Evolutionary conservation across 179 eudicot species (phyloP).

Genomic region (Drosera spatulata): DNA sequence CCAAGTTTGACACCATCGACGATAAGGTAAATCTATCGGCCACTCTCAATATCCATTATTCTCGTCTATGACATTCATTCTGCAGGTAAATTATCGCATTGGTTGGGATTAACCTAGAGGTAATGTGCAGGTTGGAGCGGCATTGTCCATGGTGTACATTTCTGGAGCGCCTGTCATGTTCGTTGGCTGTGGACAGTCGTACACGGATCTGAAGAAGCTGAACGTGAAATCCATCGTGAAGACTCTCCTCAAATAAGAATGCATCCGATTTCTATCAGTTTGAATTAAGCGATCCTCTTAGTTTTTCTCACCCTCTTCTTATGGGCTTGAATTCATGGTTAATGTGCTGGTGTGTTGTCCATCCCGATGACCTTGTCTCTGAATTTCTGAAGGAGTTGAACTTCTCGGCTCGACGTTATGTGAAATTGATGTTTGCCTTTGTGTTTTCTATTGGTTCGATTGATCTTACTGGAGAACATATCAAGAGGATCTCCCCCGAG

Average conservation of each 20-base stretch:
- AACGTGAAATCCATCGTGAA: constrained; percentile 85
- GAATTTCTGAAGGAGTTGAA: too few relatives aligned
- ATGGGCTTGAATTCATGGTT: too few relatives aligned
- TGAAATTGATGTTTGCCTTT: too few relatives aligned
- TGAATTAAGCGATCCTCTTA: too few relatives aligned
- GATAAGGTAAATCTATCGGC: constrained; percentile 50
- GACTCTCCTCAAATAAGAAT: constrained; percentile 72
- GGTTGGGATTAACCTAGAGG: neutral
- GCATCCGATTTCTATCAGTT: neutral
- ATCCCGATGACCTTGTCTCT: too few relatives aligned
- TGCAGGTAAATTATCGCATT: neutral
- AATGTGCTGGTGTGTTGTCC: too few relatives aligned
- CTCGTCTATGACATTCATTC: neutral
- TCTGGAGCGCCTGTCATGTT: constrained; percentile 99
- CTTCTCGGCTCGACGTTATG: too few relatives aligned
- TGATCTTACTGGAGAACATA: too few relatives aligned
- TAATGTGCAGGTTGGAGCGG: constrained; percentile 76
- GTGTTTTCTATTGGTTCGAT: too few relatives aligned
- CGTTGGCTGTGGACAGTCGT: constrained; percentile 93
- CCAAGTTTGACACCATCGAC: constrained; percentile 95
- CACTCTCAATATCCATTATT: neutral
- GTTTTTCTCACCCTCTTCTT: too few relatives aligned
- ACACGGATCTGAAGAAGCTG: constrained; percentile 86
- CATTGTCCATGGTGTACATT: constrained; percentile 85
- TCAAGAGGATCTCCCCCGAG: too few relatives aligned